These are phyloP conservation scores for Gnomoniopsis smithogilvyi DNA, from an alignment of 2,329 filamentous ascomycete genomes.

Conservation along the genomic window DNA sequence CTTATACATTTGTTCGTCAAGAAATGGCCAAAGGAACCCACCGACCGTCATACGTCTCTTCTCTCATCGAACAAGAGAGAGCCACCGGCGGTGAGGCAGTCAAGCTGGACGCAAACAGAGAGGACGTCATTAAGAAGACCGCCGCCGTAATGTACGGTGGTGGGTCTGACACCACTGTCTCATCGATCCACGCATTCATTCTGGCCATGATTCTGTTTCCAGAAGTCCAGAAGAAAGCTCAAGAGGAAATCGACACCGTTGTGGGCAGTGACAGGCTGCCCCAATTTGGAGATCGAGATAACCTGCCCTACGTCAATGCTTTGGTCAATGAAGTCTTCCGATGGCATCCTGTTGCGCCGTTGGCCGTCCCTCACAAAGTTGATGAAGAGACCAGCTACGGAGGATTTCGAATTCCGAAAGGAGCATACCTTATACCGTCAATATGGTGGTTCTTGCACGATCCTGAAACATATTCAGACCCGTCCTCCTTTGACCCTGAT, in stretches of 20 bases:
- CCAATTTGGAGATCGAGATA: constrained; percentile 19
- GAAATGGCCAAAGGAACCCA: too few species aligned
- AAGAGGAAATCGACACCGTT: constrained; percentile 32
- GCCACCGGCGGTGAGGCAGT: too few species aligned
- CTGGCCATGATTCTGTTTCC: constrained; percentile 38
- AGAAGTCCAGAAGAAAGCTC: constrained; percentile 32
- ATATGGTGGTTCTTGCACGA: constrained; percentile 38
- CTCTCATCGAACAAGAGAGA: too few species aligned
- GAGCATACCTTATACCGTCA: constrained; percentile 38
- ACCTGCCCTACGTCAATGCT: constrained; percentile 24
- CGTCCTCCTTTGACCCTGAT: constrained; percentile 31
- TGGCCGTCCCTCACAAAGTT: constrained; percentile 37
- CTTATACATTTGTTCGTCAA: too few species aligned
- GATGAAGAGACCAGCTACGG: constrained; percentile 37
- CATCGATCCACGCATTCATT: constrained; percentile 32
- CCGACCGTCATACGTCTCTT: too few species aligned
- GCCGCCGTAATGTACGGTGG: constrained; percentile 20
- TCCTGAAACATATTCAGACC: constrained; percentile 25
- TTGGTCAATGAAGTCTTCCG: constrained; percentile 39
- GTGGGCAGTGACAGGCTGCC: constrained; percentile 32
- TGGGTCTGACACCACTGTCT: constrained; percentile 29
- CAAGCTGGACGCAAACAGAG: too few species aligned
- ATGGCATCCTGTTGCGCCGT: constrained; percentile 29
- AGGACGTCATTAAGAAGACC: constrained; percentile 16
- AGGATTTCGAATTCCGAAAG: constrained; percentile 42